Base-by-base conservation (phyloP, 108 stramenopile genomes). In the Mediolabrus comicus region DNA sequence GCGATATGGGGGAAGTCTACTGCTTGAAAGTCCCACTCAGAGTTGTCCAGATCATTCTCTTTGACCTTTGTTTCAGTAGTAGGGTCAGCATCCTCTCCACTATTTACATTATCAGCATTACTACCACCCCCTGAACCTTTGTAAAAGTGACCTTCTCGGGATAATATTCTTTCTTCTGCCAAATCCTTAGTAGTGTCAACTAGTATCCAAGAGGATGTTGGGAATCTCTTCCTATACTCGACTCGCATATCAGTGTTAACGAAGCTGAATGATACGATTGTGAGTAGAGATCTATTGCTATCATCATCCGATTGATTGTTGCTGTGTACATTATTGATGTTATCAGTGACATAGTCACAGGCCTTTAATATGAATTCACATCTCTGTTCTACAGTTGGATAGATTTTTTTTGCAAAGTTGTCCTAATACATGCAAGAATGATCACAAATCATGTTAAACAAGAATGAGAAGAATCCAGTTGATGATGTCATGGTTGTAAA, bases 61-160 rank as follows among this genome's bases (percentile, higher is more conserved):
- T 30, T 36, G 16, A 17, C 12, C 27, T 53, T 69, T 38, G 31
- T 14, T 68, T 4, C 22, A 70, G 51, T 14, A 9, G 19, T 36
- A 4, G 43, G 5, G 56, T 25, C 49, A 27, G 30, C 64, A 16
- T 59, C 28, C 7, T 12, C 33, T n/a, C 9, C 4, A 54, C 17
- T 53, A 16, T 26, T n/a, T 53, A 2, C n/a, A 27, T 3, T 59
- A 59, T 59, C 8, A 17, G 3, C 57, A 5, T 3, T 7, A 52
- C 22, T 24, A 52, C 6, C 17, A 0, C 5, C 32, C 16, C 19
- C 31, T 26, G 32, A 33, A 7, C 82, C 84, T 51, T 83, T 86
- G 69, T 89, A 89, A 71, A 89, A 89, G 69, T 89, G 88, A 10
- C 79, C 84, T 64, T 86, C 65, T 46, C 88, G 79, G 27, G 68